Evolutionary conservation across 257 asterid species (phyloP).

Genomic region (Scutellaria minor): DNA sequence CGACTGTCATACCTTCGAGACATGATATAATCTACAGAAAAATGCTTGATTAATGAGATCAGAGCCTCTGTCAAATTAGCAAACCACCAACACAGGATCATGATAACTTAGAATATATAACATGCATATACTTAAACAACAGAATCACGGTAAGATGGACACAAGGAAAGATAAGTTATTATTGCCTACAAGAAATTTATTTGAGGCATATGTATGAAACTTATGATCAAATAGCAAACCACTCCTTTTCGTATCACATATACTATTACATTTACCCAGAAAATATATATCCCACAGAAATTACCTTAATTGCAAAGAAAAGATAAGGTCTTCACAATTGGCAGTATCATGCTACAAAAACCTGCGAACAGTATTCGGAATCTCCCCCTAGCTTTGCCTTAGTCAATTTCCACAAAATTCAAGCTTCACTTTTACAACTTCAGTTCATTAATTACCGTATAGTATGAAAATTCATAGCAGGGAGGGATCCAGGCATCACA

Average conservation of each 20-base stretch:
- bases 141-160: background rate
- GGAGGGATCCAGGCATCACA: slow-evolving; percentile 13
- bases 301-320: background rate
- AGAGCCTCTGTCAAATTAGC: background rate
- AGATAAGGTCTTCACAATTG: background rate
- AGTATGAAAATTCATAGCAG: background rate
- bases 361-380: background rate
- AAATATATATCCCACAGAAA: background rate
- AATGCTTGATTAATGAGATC: slow-evolving; percentile 18
- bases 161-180: background rate
- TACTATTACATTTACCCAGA: too few relatives aligned
- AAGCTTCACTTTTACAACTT: slow-evolving; percentile 22
- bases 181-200: background rate
- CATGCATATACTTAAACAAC: background rate
- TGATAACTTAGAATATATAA: background rate
- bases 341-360: slow-evolving; percentile 8
- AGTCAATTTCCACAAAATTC: slow-evolving; percentile 4
- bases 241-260: background rate
- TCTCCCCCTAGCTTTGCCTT: slow-evolving; percentile 4
- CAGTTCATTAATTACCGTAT: background rate
- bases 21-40: slow-evolving; percentile 52
- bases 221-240: background rate
- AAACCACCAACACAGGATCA: background rate
- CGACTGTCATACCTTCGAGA: slow-evolving; percentile 96
- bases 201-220: slow-evolving; percentile 1